Conservation (phyloP, 306 rosid genomes). For the Cicer cuneatum region DNA sequence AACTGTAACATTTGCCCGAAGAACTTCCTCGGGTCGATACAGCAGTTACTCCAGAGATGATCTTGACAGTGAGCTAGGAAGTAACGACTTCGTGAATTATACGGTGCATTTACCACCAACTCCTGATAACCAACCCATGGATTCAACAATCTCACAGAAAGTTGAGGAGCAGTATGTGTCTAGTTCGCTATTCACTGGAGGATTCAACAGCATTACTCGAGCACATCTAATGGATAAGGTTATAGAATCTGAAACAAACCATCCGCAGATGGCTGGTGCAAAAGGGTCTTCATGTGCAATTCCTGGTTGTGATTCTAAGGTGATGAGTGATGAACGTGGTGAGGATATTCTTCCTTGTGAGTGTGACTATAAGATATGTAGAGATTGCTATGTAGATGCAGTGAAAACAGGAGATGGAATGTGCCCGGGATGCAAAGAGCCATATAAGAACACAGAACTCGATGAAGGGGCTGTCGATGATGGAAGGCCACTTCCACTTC, state of each 20-base stretch:
- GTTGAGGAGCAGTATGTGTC: conserved; percentile 97
- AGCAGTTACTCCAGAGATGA: conserved; percentile 90
- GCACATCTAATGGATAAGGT: conserved; percentile 98
- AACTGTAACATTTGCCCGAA: conserved; percentile 74
- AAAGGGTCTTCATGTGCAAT: conserved; percentile 88
- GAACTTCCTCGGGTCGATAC: conserved; percentile 89
- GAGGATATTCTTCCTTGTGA: conserved; percentile 94
- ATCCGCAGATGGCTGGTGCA: conserved; percentile 97
- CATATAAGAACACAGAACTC: conserved; percentile 78
- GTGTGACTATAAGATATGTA: conserved; percentile 93
- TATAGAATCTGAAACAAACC: conserved; percentile 81
- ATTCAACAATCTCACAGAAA: conserved; percentile 78
- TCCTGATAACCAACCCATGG: conserved; percentile 98
- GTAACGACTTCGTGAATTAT: conserved; percentile 74
- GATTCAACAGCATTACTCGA: conserved; percentile 82
- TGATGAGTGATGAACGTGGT: conserved; percentile 90
- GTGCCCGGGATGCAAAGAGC: conserved; percentile 92
- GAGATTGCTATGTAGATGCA: conserved; percentile 90
- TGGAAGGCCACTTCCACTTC: conserved; percentile 75
- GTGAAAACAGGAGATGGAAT: conserved; percentile 80
- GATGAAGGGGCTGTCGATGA: conserved; percentile 75
- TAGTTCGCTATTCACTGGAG: conserved; percentile 86
- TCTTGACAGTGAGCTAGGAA: conserved; percentile 90
- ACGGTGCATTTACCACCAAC: conserved; percentile 92
- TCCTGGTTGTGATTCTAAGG: conserved; percentile 94